A percentile compares a stretch with the other conserved stretches of the same genome.
phyloP scores from a whole-genome alignment of 441 rosid genomes.

The Mallotus repandus region DNA sequence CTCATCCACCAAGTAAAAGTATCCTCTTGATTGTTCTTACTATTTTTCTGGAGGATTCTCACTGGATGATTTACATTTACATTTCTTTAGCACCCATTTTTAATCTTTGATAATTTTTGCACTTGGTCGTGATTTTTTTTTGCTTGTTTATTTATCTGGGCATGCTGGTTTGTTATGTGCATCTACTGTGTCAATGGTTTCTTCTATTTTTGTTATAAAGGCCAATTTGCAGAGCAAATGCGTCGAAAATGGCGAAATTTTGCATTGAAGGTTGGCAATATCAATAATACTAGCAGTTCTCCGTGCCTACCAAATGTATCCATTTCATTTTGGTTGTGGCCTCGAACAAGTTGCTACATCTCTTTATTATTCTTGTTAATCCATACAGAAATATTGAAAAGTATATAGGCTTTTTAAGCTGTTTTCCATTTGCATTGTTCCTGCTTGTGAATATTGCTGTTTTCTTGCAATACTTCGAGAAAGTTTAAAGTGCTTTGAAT shows the following conservation, averaged over 20 bases:
- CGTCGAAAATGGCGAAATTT: slow-evolving; percentile 66
- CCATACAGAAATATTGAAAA: no score
- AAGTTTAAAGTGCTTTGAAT: not conserved
- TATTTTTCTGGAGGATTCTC: slow-evolving; percentile 8
- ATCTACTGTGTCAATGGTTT: not conserved
- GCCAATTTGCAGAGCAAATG: slow-evolving; percentile 93
- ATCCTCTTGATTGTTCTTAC: not conserved
- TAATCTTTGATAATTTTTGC: no score
- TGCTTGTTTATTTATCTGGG: not conserved
- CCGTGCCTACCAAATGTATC: slow-evolving; percentile 59
- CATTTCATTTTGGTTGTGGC: slow-evolving; percentile 20
- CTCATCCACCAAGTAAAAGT: not conserved
- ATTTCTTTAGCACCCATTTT: no score
- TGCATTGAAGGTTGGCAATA: slow-evolving; percentile 95
- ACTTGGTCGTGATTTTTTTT: no score
- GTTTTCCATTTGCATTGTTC: no score
- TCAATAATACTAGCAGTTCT: slow-evolving; percentile 38
- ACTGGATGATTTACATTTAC: slow-evolving; percentile 16
- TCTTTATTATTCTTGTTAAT: no score
- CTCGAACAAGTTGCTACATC: slow-evolving; percentile 30
- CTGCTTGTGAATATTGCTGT: no score
- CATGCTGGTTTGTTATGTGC: not conserved
- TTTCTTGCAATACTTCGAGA: no score
- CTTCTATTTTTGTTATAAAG: slow-evolving; percentile 15
- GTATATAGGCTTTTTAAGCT: no score